Percentiles rank a stretch among this genome's conserved stretches.
These are phyloP conservation scores for Penicillium angulare DNA, from an alignment of 495 filamentous ascomycete species.

Conservation along the genomic window DNA sequence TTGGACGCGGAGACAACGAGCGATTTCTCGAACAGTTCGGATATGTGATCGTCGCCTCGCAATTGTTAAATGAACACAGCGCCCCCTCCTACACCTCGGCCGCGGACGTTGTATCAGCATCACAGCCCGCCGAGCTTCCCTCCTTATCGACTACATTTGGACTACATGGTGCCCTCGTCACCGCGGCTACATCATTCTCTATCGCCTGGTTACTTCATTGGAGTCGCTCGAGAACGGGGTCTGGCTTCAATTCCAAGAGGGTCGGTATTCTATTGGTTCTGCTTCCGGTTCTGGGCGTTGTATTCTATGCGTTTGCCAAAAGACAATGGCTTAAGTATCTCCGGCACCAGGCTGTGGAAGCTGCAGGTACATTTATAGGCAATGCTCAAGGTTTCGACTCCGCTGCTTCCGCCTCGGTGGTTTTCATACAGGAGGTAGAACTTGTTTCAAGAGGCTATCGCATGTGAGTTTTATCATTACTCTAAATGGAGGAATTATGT, in stretches of 20 bases:
- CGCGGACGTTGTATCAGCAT: slow-evolving; percentile 36
- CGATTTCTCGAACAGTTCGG: slow-evolving; percentile 93
- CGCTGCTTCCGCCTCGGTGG: slow-evolving; percentile 73
- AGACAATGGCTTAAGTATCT: slow-evolving; percentile 85
- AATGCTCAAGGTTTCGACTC: slow-evolving; percentile 82
- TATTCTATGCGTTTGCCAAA: slow-evolving; percentile 70
- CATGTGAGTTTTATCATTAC: slow-evolving; percentile 55
- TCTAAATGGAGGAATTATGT: background rate
- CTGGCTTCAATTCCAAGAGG: slow-evolving; percentile 40
- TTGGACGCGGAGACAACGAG: slow-evolving; percentile 79
- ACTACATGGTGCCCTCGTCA: slow-evolving; percentile 50
- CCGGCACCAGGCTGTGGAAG: slow-evolving; percentile 70
- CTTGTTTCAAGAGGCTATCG: slow-evolving; percentile 91
- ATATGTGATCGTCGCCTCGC: slow-evolving; percentile 92
- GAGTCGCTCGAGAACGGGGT: slow-evolving; percentile 41
- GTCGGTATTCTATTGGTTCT: slow-evolving; percentile 58
- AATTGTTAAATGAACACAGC: slow-evolving; percentile 72
- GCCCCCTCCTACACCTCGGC: slow-evolving; percentile 48
- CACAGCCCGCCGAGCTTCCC: slow-evolving; percentile 32
- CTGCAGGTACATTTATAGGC: slow-evolving; percentile 69
- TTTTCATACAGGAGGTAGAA: slow-evolving; percentile 93
- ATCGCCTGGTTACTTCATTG: slow-evolving; percentile 74
- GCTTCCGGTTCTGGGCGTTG: slow-evolving; percentile 51
- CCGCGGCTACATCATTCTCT: slow-evolving; percentile 59
- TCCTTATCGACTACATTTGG: slow-evolving; percentile 45